phyloP scores from a whole-genome alignment of 1,284 basidiomycete species.

The Apiotrichum veenhuisii region DNA sequence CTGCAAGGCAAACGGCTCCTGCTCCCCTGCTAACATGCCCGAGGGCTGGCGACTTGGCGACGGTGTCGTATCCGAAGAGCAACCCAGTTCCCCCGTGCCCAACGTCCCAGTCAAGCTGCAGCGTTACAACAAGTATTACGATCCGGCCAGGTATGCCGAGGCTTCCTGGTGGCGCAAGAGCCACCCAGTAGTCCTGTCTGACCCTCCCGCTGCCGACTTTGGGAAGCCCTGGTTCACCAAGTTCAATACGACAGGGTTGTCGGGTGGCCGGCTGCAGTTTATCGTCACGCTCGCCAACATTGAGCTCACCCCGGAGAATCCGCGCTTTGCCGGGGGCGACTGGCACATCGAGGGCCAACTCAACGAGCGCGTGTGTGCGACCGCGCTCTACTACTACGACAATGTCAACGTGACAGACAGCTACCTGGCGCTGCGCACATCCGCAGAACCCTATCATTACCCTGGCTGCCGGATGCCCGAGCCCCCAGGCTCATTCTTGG shows the following conservation, averaged over 20 bases:
- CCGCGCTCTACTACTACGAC: constrained; percentile 10
- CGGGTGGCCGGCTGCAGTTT: background rate
- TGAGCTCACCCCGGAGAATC: constrained; percentile 11
- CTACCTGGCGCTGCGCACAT: constrained; percentile 1
- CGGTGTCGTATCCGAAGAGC: too few species aligned
- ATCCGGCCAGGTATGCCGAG: too few species aligned
- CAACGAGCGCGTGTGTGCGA: constrained; percentile 7
- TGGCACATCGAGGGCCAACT: constrained; percentile 10
- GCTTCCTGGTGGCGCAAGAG: too few species aligned
- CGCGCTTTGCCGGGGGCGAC: background rate
- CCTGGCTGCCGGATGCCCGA: constrained; percentile 2
- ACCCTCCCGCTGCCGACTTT: too few species aligned
- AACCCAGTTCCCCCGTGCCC: too few species aligned
- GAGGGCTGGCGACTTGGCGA: too few species aligned
- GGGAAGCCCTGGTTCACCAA: too few species aligned
- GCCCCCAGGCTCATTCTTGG: background rate
- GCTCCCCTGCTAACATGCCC: too few species aligned
- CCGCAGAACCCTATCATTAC: background rate
- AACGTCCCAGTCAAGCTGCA: too few species aligned
- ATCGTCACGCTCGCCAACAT: constrained; percentile 12
- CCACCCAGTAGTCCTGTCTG: too few species aligned
- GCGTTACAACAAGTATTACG: too few species aligned
- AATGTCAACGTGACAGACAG: background rate
- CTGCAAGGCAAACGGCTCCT: too few species aligned
- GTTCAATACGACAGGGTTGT: background rate